A percentile compares a stretch with the other conserved stretches of the same genome.
These are phyloP conservation scores for Fomitopsis schrenkii DNA, from an alignment of 1,284 basidiomycete genomes.

Conservation along the genomic window DNA sequence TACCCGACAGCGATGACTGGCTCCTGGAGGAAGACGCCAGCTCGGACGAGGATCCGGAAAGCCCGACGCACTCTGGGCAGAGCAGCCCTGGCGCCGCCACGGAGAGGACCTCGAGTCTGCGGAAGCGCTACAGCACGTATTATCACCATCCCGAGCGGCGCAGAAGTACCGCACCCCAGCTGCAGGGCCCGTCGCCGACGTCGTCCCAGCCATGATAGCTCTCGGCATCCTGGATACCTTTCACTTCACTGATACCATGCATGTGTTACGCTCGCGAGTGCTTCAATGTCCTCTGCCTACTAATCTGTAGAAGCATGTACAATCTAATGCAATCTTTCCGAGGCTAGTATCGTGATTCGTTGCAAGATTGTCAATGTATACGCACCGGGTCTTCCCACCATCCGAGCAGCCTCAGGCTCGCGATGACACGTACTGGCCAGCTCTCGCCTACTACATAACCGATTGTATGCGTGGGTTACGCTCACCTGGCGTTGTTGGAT, in stretches of 20 bases:
- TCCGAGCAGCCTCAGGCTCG: too few relatives aligned
- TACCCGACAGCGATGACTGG: slow-evolving; percentile 78
- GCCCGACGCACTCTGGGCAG: slow-evolving; percentile 14
- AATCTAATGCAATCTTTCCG: not conserved
- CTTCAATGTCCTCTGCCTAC: not conserved
- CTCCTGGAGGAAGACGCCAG: slow-evolving; percentile 44
- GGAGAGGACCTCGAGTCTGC: slow-evolving; percentile 15
- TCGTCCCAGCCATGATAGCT: not conserved
- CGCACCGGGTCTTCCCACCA: too few relatives aligned
- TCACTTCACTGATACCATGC: too few relatives aligned
- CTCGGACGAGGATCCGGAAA: slow-evolving; percentile 30
- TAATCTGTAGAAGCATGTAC: not conserved
- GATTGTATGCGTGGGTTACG: too few relatives aligned
- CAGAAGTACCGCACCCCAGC: slow-evolving; percentile 18
- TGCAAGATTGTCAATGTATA: not conserved
- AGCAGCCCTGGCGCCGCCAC: slow-evolving; percentile 10
- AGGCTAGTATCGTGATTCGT: not conserved
- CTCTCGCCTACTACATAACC: too few relatives aligned
- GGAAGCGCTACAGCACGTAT: slow-evolving; percentile 60
- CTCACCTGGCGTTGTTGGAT: too few relatives aligned
- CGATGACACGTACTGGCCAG: too few relatives aligned
- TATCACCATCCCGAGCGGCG: slow-evolving; percentile 73
- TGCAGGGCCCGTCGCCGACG: not conserved
- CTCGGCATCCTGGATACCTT: not conserved
- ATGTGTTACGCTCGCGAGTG: not conserved